Base-by-base conservation (phyloP, 2,329 filamentous ascomycete genomes). In the Aspergillus sp. region DNA sequence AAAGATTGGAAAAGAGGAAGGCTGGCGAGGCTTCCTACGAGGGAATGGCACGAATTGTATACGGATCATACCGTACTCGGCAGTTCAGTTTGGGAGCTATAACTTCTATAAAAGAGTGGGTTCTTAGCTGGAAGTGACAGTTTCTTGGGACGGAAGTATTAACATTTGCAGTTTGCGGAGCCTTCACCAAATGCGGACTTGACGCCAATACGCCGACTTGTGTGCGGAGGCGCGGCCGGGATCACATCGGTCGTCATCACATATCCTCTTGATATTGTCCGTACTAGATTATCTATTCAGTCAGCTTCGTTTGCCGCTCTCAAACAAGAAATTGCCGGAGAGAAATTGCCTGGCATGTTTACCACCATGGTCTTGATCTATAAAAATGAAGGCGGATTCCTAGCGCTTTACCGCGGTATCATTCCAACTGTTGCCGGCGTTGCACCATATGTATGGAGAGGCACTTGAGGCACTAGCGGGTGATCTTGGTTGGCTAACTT, bases 31-130 rank as follows among this genome's bases (percentile, higher is more conserved):
- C 0, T 96, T 98, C 76, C 96, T 99, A 93, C 87, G 92, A 65
- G 95, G 95, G 52, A 99, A 99, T 73, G 95, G 95, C 62, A 97
- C 93, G 60, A 99, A 99, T 76, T 99, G 95, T 81, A 91, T 99
- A 68, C 90, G 95, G 61, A 99, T 99, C 65, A 91, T 99, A 52
- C 95, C 95, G 4, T 99, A 99, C 75, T 98, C 93, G 50, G 95
- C 95, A 11, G 95, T 98, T 41, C 95, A 99, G 72, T 99, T 99
- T 75, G 93, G 93, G 66, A 96, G 92, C 72, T 99, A 98, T 80
- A 98, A 96, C 73, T 86, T 98, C 66, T 99, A 99, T 79, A 97
- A 96, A 77, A 85, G 87, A 79, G 93, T 96, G 79, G 73, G 87
- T 78, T n/a, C 23, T 31, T 21, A 27, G 33, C 15, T 23, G n/a